phyloP scores from a whole-genome alignment of 177 flowering plant species.

The Vitis hybrid region DNA sequence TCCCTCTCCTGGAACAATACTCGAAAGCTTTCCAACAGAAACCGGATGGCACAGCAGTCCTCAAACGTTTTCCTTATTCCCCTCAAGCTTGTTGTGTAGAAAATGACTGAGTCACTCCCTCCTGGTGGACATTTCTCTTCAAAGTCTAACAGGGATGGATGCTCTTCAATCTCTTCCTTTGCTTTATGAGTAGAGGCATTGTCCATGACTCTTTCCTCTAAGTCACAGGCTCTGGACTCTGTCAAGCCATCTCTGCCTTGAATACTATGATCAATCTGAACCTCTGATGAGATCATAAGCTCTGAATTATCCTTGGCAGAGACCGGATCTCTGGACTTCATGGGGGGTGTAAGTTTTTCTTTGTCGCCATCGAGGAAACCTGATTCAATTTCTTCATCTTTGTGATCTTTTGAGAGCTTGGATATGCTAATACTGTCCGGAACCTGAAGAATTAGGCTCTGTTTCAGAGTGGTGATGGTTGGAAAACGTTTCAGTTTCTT shows the following conservation, averaged over 20 bases:
- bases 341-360: conserved; percentile 35
- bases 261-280: not conserved
- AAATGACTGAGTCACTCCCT: conserved; percentile 50
- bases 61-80: conserved; percentile 81
- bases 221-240: too few species aligned
- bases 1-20: conserved; percentile 63
- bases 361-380: conserved; percentile 22
- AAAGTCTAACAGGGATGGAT: conserved; percentile 33
- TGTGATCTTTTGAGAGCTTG: conserved; percentile 37
- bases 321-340: conserved; percentile 14
- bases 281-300: conserved; percentile 1
- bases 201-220: conserved; percentile 17
- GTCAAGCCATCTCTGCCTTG: too few species aligned
- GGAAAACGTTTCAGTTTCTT: conserved; percentile 58
- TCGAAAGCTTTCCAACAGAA: conserved; percentile 51
- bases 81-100: conserved; percentile 75
- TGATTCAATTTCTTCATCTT: conserved; percentile 33
- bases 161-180: conserved; percentile 5
- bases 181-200: conserved; percentile 15
- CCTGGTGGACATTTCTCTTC: conserved; percentile 74
- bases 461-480: conserved; percentile 39
- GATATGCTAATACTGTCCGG: conserved; percentile 19
- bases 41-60: conserved; percentile 57
- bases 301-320: conserved; percentile 16
- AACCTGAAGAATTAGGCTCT: conserved; percentile 40